A percentile compares a stretch with the other conserved stretches of the same genome.
These are phyloP conservation scores for Picochlorum costavermella DNA, from an alignment of 139 green algal genomes.

Conservation along the genomic window DNA sequence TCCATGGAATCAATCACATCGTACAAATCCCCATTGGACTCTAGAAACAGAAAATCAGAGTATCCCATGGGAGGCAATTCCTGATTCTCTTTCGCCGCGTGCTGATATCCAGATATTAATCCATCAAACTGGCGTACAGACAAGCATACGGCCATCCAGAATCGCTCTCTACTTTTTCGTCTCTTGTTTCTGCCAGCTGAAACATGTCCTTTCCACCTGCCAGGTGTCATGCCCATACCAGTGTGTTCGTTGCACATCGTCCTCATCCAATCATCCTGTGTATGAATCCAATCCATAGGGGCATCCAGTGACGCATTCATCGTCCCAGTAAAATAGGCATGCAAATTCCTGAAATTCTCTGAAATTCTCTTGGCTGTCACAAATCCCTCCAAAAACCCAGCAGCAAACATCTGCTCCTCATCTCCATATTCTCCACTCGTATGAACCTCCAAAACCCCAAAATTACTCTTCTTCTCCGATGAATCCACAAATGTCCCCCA, in stretches of 20 bases:
- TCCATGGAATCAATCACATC: conserved; percentile 26
- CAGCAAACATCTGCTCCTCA: conserved; percentile 26
- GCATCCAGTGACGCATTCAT: conserved; percentile 32
- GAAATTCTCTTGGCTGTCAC: conserved; percentile 47
- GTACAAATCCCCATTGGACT: conserved; percentile 51
- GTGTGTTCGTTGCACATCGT: conserved; percentile 8
- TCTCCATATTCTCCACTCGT: conserved; percentile 12
- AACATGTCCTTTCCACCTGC: neutral
- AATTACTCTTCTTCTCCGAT: conserved; percentile 35
- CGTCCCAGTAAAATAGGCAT: conserved; percentile 22
- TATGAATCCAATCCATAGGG: conserved; percentile 31
- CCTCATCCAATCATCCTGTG: conserved; percentile 42
- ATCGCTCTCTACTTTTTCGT: conserved; percentile 8
- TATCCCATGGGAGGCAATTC: conserved; percentile 21
- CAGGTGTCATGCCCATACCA: neutral
- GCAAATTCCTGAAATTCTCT: conserved; percentile 48
- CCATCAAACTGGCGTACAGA: conserved; percentile 54
- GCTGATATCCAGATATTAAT: conserved; percentile 47
- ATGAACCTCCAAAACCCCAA: conserved; percentile 44
- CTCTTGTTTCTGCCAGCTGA: neutral
- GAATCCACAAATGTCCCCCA: conserved; percentile 40
- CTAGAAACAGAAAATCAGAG: conserved; percentile 51
- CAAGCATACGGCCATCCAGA: conserved; percentile 36
- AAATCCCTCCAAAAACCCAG: conserved; percentile 55
- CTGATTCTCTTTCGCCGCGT: neutral